These are phyloP conservation scores for Carex kokanica DNA, from an alignment of 176 grass and related monocot genomes.

Conservation along the genomic window DNA sequence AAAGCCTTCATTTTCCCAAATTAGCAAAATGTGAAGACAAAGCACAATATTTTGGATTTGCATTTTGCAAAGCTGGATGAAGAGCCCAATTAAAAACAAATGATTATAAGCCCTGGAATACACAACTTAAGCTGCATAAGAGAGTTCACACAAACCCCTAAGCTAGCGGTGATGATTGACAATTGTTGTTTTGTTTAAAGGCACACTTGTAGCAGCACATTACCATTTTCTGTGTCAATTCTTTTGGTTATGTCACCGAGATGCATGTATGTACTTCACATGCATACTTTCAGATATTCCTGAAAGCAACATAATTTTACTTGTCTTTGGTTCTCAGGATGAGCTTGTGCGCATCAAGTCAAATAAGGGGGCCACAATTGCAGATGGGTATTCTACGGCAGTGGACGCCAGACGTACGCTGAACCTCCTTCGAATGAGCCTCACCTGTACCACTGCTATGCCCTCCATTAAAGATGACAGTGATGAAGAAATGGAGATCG, in stretches of 20 bases:
- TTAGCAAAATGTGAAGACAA: not conserved
- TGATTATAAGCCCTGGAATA: not conserved
- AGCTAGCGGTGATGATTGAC: too few species aligned
- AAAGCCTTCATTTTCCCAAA: not conserved
- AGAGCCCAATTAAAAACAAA: not conserved
- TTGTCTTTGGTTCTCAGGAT: slow-evolving; percentile 48
- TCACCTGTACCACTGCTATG: slow-evolving; percentile 57
- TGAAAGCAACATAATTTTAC: slow-evolving; percentile 18
- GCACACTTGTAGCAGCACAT: not conserved
- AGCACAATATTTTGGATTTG: not conserved
- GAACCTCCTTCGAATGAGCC: slow-evolving; percentile 84
- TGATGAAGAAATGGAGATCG: slow-evolving; percentile 98
- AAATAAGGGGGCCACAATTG: slow-evolving; percentile 43
- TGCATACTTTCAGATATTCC: not conserved
- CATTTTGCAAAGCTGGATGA: not conserved
- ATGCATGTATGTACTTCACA: not conserved
- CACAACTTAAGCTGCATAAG: slow-evolving; percentile 14
- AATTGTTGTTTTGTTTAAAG: not conserved
- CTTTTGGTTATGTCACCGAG: not conserved
- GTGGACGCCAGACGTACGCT: slow-evolving; percentile 81
- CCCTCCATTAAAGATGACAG: slow-evolving; percentile 78
- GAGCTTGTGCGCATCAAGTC: slow-evolving; percentile 93
- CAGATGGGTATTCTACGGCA: slow-evolving; percentile 46
- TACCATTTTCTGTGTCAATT: not conserved
- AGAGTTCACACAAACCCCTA: too few species aligned